Evolutionary conservation across 2,329 filamentous ascomycete species (phyloP).

Genomic region (Neocucurbitaria cava): DNA sequence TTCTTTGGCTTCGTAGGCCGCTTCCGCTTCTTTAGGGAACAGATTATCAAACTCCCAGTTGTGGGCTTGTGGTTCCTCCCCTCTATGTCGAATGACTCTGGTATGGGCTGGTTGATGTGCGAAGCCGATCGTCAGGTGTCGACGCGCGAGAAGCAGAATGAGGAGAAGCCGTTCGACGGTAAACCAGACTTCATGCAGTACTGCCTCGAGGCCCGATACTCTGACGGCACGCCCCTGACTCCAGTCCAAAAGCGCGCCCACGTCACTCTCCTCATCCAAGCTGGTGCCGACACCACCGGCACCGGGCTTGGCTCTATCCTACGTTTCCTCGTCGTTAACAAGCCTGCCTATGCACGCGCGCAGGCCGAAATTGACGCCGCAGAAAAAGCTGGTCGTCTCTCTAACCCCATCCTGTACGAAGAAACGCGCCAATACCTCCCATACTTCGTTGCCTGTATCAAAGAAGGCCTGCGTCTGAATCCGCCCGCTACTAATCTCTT

Average conservation of each 20-base stretch:
- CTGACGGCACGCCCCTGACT: slow-evolving; percentile 38
- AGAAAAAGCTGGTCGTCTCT: slow-evolving; percentile 25
- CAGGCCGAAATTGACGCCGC: slow-evolving; percentile 33
- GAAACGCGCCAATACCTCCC: slow-evolving; percentile 47
- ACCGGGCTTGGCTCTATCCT: slow-evolving; percentile 44
- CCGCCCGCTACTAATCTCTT: slow-evolving; percentile 62
- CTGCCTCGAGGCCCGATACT: slow-evolving; percentile 42
- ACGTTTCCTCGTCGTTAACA: slow-evolving; percentile 32
- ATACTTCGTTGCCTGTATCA: slow-evolving; percentile 60
- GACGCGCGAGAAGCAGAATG: slow-evolving; percentile 34
- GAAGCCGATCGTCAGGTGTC: slow-evolving; percentile 45
- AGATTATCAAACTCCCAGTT: slow-evolving; percentile 35
- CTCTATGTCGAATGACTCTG: slow-evolving; percentile 31
- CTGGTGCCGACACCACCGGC: slow-evolving; percentile 47
- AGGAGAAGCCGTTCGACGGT: slow-evolving; percentile 24
- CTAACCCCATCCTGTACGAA: slow-evolving; percentile 35
- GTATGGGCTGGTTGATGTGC: slow-evolving; percentile 50
- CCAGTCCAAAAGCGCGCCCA: slow-evolving; percentile 45
- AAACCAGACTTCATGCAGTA: slow-evolving; percentile 47
- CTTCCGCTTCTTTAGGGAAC: slow-evolving; percentile 45
- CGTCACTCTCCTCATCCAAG: slow-evolving; percentile 48
- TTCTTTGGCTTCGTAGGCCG: slow-evolving; percentile 49
- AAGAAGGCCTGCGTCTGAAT: slow-evolving; percentile 59
- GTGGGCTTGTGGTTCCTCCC: slow-evolving; percentile 42
- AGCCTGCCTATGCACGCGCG: slow-evolving; percentile 20